Base-by-base conservation (phyloP, 1,284 basidiomycete genomes). In the Ceraceosorus guamensis region DNA sequence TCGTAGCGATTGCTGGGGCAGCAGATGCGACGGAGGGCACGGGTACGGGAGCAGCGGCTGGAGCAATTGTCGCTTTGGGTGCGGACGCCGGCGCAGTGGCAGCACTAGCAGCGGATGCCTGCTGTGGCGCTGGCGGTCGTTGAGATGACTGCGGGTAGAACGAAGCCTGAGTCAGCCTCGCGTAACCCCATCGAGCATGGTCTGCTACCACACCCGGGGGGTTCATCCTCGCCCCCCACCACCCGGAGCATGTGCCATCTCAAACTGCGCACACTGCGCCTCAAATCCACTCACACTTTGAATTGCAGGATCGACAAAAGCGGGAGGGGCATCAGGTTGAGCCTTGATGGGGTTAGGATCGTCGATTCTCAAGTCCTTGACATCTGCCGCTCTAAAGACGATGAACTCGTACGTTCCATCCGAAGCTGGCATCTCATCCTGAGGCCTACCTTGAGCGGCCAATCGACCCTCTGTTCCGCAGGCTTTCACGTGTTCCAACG, bases 401-500 rank as follows among this genome's bases (percentile, higher is more conserved):
- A 80, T 85, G 79, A 78, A 88, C 83, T 77, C 77, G 53, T 77
- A 79, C 11, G 76, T 70, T 39, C 71, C 74, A 24, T 76, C 73
- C 46, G 67, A 71, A 13, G 75, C 64, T 2, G 77, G 75, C 31
- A 79, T 73, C 55, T 74, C 77, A 48, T 76, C 76, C 18, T 70
- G 64, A n/a, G 73, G 67, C n/a, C 86, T 82, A 7, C 71, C 76
- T 30, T 70, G 70, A 16, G 75, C 66, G 8, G 76, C 64, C 18
- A 87, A 83, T 70, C 89, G 84, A 57, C 84, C 82, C 76, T 91
- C 88, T 5, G 89, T 91, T 39, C 88, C 88, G 87, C 89, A 89
- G 46, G 87, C 89, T 70, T 82, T 88, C 41, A 91, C 89, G 89
- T 89, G 88, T 47, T 87, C 87, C 45, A 91, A 82, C 71, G 89